phyloP scores from a whole-genome alignment of 768 basidiomycete genomes.

The Rubroboletus satanas region DNA sequence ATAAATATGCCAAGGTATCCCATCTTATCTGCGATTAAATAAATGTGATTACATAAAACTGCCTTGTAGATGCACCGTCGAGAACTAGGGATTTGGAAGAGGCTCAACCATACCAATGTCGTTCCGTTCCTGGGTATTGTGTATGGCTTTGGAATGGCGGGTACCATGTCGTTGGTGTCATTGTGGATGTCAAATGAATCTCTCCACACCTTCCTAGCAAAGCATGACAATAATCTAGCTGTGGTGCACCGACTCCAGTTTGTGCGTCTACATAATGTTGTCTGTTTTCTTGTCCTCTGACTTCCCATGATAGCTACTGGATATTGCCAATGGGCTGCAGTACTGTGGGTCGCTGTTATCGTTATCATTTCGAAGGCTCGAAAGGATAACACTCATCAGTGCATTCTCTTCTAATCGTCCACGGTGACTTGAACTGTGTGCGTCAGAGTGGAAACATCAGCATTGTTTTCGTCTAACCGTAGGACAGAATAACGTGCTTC shows the following conservation, averaged over 20 bases:
- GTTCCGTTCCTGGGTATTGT: too few relatives aligned
- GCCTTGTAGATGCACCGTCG: too few relatives aligned
- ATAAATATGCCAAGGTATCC: not conserved
- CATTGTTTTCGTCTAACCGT: not conserved
- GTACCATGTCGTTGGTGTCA: too few relatives aligned
- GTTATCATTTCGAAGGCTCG: accelerated
- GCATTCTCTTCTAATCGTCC: conserved; percentile 15
- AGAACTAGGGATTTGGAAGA: too few relatives aligned
- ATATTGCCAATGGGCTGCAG: conserved; percentile 14
- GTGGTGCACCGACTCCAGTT: conserved; percentile 7
- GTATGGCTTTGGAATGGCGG: too few relatives aligned
- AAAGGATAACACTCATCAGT: conserved; percentile 1
- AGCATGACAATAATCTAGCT: conserved; percentile 2
- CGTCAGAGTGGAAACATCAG: not conserved
- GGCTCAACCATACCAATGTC: too few relatives aligned
- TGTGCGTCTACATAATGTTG: conserved; percentile 10
- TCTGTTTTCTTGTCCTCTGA: conserved; percentile 18
- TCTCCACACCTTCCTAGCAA: too few relatives aligned
- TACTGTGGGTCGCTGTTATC: conserved; percentile 6
- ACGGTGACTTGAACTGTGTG: conserved; percentile 21
- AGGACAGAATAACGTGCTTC: conserved; percentile 19
- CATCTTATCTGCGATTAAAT: not conserved
- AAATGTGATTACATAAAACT: not conserved
- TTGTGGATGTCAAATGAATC: too few relatives aligned
- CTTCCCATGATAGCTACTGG: too few relatives aligned